These are phyloP conservation scores for Candida endomychidarum DNA, from an alignment of 805 yeast species.

Conservation along the genomic window DNA sequence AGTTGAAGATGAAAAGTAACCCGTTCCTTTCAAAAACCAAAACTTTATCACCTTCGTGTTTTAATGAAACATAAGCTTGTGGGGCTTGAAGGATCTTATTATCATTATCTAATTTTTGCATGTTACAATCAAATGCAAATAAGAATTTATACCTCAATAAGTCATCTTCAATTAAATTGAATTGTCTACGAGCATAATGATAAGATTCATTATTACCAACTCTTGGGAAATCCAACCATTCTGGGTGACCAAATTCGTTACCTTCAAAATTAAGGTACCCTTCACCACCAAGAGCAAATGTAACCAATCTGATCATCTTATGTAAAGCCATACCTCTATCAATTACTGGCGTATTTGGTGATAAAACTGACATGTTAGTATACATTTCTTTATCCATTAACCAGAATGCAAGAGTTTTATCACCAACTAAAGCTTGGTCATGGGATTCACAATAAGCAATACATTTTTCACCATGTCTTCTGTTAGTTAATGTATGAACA, in stretches of 20 bases:
- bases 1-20: conserved; percentile 80
- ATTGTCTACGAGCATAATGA: conserved; percentile 94
- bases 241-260: conserved; percentile 98
- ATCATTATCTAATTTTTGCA: conserved; percentile 73
- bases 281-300: conserved; percentile 94
- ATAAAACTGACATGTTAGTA: conserved; percentile 82
- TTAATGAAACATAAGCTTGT: conserved; percentile 82
- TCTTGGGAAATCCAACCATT: conserved; percentile 97
- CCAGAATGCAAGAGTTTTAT: conserved; percentile 96
- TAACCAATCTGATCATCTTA: conserved; percentile 83
- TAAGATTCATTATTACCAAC: conserved; percentile 83
- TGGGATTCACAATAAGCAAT: conserved; percentile 93
- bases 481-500: conserved; percentile 77
- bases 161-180: conserved; percentile 79
- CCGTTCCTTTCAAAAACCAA: conserved; percentile 88
- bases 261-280: conserved; percentile 96
- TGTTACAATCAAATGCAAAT: conserved; percentile 78
- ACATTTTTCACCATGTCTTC: conserved; percentile 85
- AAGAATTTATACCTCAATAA: conserved; percentile 76
- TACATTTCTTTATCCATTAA: conserved; percentile 98
- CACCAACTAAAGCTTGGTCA: conserved; percentile 97
- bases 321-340: conserved; percentile 92
- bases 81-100: conserved; percentile 69
- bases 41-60: conserved; percentile 86
- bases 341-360: conserved; percentile 71